Evolutionary conservation across 1,284 basidiomycete genomes (phyloP), one percentile per base, ranked within the genome.

Genomic region (Pyrrhoderma lamaoense): DNA sequence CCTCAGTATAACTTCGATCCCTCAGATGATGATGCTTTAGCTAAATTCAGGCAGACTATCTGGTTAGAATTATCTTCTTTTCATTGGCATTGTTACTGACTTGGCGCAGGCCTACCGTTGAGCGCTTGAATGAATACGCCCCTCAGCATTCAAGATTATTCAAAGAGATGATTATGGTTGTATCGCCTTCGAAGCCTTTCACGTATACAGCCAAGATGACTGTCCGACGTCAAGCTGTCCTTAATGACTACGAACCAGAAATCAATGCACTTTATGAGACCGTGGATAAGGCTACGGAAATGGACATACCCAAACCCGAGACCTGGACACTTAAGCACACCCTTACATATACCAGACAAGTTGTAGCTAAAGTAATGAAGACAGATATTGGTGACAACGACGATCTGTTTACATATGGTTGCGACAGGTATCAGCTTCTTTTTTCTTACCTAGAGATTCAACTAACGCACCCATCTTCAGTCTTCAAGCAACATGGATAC

Each of bases 401-500:
- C 25, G 60, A 61, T 43, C n/a, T 61, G 3, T 61, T 60, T 39
- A 27, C 40, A 13, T 40, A 23, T 23, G 58, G 57, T 5, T 57
- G 54, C 25, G 57, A 59, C 47, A 59, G 58, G 58, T 57, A 14
- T 3, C n/a, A n/a, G 51, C 7, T 31, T 31, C 27, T 31, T 11
- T 31, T 11, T 11, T 31, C 34, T 45, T 38, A 19, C 16, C 7
- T 44, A 13, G 27, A 4, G 35, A 13, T 3, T 22, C 16, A 21
- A 2, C 23, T 25, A 21, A 21, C 4, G 2, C 8, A 23, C 42
- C 5, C 31, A 22, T 39, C 7, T 3, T 22, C 40, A 70, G 70
- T 58, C 56, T 73, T 9, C 67, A 69, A 56, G 65, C 70, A 4
- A 70, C 67, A 0, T 70, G 65, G 60, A 70, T 73, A 39, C 64